Evolutionary conservation across 2,329 filamentous ascomycete species (phyloP), one percentile per base, ranked within the genome.

Genomic region (Cercospora beticola): DNA sequence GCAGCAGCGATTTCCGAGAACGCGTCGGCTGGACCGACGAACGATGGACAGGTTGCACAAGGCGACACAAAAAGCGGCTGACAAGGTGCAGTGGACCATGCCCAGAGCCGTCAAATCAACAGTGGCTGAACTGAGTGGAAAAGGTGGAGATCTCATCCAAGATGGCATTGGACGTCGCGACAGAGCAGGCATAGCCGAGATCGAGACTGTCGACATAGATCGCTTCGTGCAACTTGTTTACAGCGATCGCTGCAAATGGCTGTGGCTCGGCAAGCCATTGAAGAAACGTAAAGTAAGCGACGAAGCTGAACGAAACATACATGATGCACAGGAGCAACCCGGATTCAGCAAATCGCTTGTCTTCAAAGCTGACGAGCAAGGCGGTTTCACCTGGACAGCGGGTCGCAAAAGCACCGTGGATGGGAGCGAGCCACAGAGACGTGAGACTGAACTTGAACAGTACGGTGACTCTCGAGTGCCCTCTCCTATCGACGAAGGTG

Each of bases 31-130:
- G 8, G 94, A 98, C 79, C 88, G 92, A 31, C 88, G 90, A 75
- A 98, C 94, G 0, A 82, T 98, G 40, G 88, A 94, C 66, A 89
- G 88, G 66, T 84, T 99, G 56, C 94, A 96, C 74, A 88, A 87
- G 59, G 87, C 86, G n/a, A 97, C 94, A 12, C 92, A 92, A 46
- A 98, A 97, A 78, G 93, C 93, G 33, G 94, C 93, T 2, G 91
- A 90, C 62, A 91, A 92, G 36, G 93, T 97, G 77, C 91, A 91
- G 2, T 97, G 94, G 92, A 91, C 90, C 16, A 92, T 96, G n/a
- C 92, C 93, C 62, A 90, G 92, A 76, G 94, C 94, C 18, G 93
- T 99, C 75, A 98, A 98, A 78, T 97, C 93, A 3, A 97, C 94
- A 0, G 92, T 98, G 58, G 93, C 92, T 18, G 95, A 97, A 79